These are phyloP conservation scores for Colletotrichum gigasporum DNA, from an alignment of 2,329 filamentous ascomycete species.

Conservation along the genomic window DNA sequence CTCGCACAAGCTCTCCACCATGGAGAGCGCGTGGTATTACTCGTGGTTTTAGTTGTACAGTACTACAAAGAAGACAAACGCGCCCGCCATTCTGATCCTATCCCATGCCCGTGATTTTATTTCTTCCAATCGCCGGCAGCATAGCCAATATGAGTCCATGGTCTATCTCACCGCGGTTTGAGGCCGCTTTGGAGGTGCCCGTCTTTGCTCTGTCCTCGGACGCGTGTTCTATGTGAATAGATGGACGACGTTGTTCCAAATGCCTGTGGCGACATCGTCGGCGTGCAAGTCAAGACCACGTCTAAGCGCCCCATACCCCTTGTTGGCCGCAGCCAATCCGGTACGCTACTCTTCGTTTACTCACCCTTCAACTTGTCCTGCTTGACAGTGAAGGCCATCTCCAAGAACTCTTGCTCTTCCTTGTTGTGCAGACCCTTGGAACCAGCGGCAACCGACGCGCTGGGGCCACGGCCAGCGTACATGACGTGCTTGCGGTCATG, in stretches of 20 bases:
- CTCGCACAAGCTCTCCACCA: conserved; percentile 1
- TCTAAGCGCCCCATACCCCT: too few species aligned
- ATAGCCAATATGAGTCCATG: too few species aligned
- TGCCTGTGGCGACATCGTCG: too few species aligned
- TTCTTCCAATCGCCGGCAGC: background rate
- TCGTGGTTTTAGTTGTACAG: conserved; percentile 7
- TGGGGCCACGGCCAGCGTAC: conserved; percentile 95
- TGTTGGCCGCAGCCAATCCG: too few species aligned
- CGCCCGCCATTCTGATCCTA: conserved; percentile 15
- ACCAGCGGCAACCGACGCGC: conserved; percentile 92
- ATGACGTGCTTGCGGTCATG: conserved; percentile 96
- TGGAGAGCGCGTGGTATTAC: conserved; percentile 4
- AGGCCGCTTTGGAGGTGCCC: too few species aligned
- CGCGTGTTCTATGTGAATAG: too few species aligned
- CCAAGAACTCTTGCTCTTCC: conserved; percentile 88
- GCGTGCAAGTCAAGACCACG: too few species aligned
- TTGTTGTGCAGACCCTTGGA: conserved; percentile 88
- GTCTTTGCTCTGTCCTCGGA: too few species aligned
- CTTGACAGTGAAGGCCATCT: conserved; percentile 70
- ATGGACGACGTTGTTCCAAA: too few species aligned
- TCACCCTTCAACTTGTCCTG: conserved; percentile 77
- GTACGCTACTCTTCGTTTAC: conserved; percentile 48
- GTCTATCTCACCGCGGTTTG: too few species aligned
- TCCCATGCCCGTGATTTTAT: conserved; percentile 1
- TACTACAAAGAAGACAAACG: conserved; percentile 7